These are phyloP conservation scores for Pyrenula aspistea DNA, from an alignment of 495 filamentous ascomycete species.

Conservation along the genomic window DNA sequence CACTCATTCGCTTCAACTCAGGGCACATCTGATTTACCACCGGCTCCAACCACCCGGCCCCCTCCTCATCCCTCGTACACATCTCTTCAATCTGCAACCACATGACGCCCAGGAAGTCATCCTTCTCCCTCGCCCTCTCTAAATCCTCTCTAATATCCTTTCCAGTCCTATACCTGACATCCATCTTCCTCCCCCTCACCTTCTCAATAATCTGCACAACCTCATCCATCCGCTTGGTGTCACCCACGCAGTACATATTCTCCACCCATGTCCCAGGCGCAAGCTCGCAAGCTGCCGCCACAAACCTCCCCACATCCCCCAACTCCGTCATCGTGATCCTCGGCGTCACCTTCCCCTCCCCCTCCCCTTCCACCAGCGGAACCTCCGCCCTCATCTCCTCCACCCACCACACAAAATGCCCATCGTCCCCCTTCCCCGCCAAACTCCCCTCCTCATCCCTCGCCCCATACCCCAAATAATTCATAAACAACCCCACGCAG, in stretches of 20 bases:
- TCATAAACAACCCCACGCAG: conserved; percentile 19
- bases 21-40: neutral
- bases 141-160: neutral
- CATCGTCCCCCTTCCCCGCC: conserved; percentile 12
- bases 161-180: neutral
- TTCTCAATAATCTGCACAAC: conserved; percentile 1
- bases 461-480: conserved; percentile 20
- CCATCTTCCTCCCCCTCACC: neutral
- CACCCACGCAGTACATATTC: conserved; percentile 20
- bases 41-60: neutral
- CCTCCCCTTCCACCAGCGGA: too few species aligned
- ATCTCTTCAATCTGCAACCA: neutral
- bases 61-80: neutral
- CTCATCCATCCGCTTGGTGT: conserved; percentile 14
- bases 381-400: conserved; percentile 7
- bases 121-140: too few species aligned
- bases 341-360: conserved; percentile 6
- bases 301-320: conserved; percentile 15
- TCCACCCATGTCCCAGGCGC: conserved; percentile 14
- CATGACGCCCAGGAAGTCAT: too few species aligned
- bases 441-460: conserved; percentile 7
- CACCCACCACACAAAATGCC: conserved; percentile 13
- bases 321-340: conserved; percentile 14
- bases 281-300: conserved; percentile 14
- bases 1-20: neutral